Percentiles rank a stretch among this genome's conserved stretches.
Conservation (phyloP, 768 basidiomycete genomes). For the Lactarius quietus region DNA sequence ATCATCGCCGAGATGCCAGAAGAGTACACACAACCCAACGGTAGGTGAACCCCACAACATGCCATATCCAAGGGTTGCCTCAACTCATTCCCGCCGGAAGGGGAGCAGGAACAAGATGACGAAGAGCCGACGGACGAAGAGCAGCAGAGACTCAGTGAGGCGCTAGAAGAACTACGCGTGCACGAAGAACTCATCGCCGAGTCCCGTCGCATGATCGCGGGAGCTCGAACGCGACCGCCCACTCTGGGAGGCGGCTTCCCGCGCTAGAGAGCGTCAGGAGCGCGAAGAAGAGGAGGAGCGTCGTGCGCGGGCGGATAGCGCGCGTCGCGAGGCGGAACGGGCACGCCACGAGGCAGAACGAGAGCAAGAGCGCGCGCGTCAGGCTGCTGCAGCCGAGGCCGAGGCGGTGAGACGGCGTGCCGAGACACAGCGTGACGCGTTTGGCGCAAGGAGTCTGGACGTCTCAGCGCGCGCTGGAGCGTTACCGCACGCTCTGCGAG, state of each 20-base stretch:
- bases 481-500: slow-evolving; percentile 57
- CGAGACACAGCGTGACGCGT: slow-evolving; percentile 44
- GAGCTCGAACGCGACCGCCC: slow-evolving; percentile 64
- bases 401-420: slow-evolving; percentile 36
- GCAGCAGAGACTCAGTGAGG: slow-evolving; percentile 24
- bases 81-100: neutral
- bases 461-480: slow-evolving; percentile 60
- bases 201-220: slow-evolving; percentile 61
- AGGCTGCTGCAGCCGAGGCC: slow-evolving; percentile 21
- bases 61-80: neutral
- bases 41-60: neutral
- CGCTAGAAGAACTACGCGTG: slow-evolving; percentile 28
- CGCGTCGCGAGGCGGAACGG: too few species aligned
- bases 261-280: slow-evolving; percentile 27
- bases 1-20: slow-evolving; percentile 30
- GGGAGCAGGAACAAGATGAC: neutral
- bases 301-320: slow-evolving; percentile 34
- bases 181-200: slow-evolving; percentile 50
- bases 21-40: slow-evolving; percentile 4
- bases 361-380: slow-evolving; percentile 30
- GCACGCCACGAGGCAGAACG: slow-evolving; percentile 29
- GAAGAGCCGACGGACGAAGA: slow-evolving; percentile 7
- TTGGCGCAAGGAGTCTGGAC: slow-evolving; percentile 67
- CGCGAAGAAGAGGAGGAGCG: slow-evolving; percentile 35
- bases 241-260: slow-evolving; percentile 55